Conservation (phyloP, 1,284 basidiomycete genomes). For the Ceratobasidium sp. region DNA sequence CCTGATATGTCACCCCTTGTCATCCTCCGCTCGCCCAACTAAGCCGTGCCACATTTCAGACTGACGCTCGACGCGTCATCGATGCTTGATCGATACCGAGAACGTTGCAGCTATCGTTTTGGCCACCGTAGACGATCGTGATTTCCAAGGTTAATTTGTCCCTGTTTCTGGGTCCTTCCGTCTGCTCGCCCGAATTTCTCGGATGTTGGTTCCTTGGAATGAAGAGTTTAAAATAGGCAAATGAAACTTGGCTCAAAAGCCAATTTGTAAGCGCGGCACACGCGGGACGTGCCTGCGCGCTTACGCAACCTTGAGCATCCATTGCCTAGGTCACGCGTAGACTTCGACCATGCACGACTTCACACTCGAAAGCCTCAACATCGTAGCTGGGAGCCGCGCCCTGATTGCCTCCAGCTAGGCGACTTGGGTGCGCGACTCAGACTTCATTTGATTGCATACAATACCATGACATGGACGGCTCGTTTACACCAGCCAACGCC, state of each 20-base stretch:
- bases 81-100: not conserved
- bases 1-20: not conserved
- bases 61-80: not conserved
- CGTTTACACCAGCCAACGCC: too few species aligned
- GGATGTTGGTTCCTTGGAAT: not conserved
- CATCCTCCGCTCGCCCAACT: not conserved
- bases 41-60: not conserved
- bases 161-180: not conserved
- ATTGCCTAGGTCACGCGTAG: too few species aligned
- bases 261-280: not conserved
- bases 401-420: too few species aligned
- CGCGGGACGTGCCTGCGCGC: not conserved
- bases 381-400: too few species aligned
- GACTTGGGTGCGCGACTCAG: too few species aligned
- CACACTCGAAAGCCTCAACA: too few species aligned
- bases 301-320: too few species aligned
- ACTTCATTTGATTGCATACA: too few species aligned
- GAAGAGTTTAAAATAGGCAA: not conserved
- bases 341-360: too few species aligned
- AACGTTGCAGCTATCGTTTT: not conserved
- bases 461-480: too few species aligned
- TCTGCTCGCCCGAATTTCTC: constrained; percentile 5
- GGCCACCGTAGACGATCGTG: not conserved
- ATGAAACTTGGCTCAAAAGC: not conserved
- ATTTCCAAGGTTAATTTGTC: not conserved